phyloP scores from a whole-genome alignment of 768 basidiomycete genomes.

The Mycena amicta region DNA sequence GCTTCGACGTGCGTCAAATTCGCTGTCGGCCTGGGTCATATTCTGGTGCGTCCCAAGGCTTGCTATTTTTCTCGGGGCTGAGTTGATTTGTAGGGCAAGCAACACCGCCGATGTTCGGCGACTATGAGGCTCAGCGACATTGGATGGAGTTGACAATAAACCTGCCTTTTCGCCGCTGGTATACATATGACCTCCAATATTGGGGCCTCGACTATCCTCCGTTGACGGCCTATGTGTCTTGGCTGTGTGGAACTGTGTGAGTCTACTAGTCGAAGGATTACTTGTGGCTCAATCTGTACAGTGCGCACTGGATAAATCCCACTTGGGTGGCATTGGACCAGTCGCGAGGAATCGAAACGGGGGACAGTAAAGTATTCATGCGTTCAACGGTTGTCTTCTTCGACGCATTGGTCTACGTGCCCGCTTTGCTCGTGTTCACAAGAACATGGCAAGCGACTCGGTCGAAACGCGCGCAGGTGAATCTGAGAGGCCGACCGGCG shows the following conservation, averaged over 20 bases:
- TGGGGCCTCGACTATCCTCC: slow-evolving; percentile 98
- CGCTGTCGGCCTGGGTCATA: slow-evolving; percentile 77
- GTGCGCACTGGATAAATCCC: slow-evolving; percentile 44
- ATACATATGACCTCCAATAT: slow-evolving; percentile 83
- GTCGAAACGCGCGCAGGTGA: slow-evolving; percentile 79
- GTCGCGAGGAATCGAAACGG: slow-evolving; percentile 74
- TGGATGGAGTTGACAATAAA: slow-evolving; percentile 93
- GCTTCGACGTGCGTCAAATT: slow-evolving; percentile 63
- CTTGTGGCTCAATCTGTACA: slow-evolving; percentile 12
- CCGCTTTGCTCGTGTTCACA: slow-evolving; percentile 70
- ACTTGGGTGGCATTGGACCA: slow-evolving; percentile 71
- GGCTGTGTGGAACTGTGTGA: slow-evolving; percentile 77
- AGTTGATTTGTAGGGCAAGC: slow-evolving; percentile 50
- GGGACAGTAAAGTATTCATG: slow-evolving; percentile 76
- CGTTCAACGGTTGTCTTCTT: slow-evolving; percentile 69
- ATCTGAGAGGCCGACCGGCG: slow-evolving; percentile 20
- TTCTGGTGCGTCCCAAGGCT: slow-evolving; percentile 63
- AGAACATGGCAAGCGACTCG: slow-evolving; percentile 66
- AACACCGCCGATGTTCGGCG: slow-evolving; percentile 85
- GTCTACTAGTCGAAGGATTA: slow-evolving; percentile 30
- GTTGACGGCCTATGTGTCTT: slow-evolving; percentile 87
- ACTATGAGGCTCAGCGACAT: slow-evolving; percentile 92
- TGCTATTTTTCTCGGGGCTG: slow-evolving; percentile 1
- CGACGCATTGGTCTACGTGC: slow-evolving; percentile 75
- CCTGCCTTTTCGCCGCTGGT: slow-evolving; percentile 78